Conservation (phyloP, 2,329 filamentous ascomycete species). For the Endothia cerciana region DNA sequence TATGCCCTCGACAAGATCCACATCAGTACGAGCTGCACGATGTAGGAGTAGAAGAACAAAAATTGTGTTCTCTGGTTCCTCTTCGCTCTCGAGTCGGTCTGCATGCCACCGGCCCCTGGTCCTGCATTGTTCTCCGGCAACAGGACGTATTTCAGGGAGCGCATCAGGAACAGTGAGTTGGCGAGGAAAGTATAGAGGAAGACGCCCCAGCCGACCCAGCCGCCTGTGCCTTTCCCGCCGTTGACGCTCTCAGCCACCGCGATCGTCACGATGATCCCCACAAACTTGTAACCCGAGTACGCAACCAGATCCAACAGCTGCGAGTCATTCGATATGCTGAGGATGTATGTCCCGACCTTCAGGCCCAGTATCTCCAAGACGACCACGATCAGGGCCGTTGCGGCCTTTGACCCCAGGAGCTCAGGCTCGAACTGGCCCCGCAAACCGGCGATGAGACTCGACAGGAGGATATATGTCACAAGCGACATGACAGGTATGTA, state of each 20-base stretch:
- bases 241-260: slow-evolving; percentile 77
- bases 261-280: slow-evolving; percentile 91
- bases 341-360: slow-evolving; percentile 89
- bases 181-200: slow-evolving; percentile 92
- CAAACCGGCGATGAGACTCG: slow-evolving; percentile 86
- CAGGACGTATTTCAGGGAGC: slow-evolving; percentile 93
- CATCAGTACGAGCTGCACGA: slow-evolving; percentile 95
- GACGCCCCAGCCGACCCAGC: slow-evolving; percentile 85
- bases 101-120: slow-evolving; percentile 62
- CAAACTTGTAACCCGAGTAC: slow-evolving; percentile 98
- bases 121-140: slow-evolving; percentile 79
- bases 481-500: slow-evolving; percentile 99
- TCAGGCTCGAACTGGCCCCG: slow-evolving; percentile 93
- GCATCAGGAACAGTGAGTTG: slow-evolving; percentile 93
- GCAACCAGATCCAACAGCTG: slow-evolving; percentile 93
- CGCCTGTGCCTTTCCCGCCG: slow-evolving; percentile 78
- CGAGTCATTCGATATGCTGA: slow-evolving; percentile 91
- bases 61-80: slow-evolving; percentile 89
- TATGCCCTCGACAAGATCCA: slow-evolving; percentile 65
- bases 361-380: slow-evolving; percentile 86
- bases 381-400: slow-evolving; percentile 80
- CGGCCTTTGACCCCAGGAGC: slow-evolving; percentile 86
- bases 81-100: slow-evolving; percentile 79
- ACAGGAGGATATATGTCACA: slow-evolving; percentile 95
- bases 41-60: slow-evolving; percentile 90